Conservation (phyloP, 371 early-diverging fungal species). For the Mortierella sp. region DNA sequence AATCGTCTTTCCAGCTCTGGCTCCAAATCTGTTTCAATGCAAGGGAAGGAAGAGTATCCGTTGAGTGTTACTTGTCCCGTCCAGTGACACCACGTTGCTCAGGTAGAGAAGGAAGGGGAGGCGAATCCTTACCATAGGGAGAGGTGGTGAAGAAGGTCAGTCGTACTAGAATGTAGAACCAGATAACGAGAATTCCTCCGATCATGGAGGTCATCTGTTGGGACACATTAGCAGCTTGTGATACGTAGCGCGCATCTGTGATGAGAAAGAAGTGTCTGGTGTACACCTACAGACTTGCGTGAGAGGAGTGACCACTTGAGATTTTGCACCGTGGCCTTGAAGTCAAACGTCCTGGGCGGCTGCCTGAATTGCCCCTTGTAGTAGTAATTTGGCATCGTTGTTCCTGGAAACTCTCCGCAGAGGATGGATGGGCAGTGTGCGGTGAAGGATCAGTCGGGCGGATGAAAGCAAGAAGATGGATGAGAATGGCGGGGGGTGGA, state of each 20-base stretch:
- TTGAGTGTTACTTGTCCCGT: too few relatives aligned
- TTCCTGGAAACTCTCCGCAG: too few relatives aligned
- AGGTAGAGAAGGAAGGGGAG: not conserved
- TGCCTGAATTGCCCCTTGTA: conserved; percentile 28
- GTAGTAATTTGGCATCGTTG: conserved; percentile 20
- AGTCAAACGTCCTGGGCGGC: not conserved
- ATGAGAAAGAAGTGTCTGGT: not conserved
- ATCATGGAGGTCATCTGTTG: conserved; percentile 11
- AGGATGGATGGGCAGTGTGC: too few relatives aligned
- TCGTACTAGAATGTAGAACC: conserved; percentile 20
- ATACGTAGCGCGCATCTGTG: too few relatives aligned
- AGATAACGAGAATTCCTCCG: not conserved
- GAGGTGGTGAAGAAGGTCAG: conserved; percentile 16
- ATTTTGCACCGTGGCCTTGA: not conserved
- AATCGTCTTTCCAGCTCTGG: conserved; percentile 10
- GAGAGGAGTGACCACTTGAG: conserved; percentile 6
- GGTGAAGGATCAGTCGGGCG: too few relatives aligned
- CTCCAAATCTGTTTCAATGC: conserved; percentile 14
- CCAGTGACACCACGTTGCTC: not conserved
- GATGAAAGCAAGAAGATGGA: too few relatives aligned
- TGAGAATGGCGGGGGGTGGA: too few relatives aligned
- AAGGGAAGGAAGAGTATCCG: not conserved
- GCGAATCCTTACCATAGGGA: conserved; percentile 11
- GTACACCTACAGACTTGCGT: conserved; percentile 4
- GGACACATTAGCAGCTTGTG: too few relatives aligned